Evolutionary conservation across 306 rosid species (phyloP).

Genomic region (Quercus bicolor): DNA sequence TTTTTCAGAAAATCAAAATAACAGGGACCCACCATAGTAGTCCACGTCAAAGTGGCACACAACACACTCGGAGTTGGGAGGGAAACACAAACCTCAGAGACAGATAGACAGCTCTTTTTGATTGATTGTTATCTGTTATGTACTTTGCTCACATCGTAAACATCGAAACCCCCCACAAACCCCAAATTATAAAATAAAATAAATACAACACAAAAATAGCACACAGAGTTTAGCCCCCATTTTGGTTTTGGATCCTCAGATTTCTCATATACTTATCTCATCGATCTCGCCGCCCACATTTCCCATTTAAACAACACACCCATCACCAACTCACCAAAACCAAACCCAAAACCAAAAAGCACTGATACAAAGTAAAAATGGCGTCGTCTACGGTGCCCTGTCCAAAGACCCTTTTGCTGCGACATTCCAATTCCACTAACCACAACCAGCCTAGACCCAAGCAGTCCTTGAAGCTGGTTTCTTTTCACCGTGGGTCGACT

Average conservation of each 20-base stretch:
- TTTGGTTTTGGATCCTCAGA: conserved; percentile 4
- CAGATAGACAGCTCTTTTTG: too few relatives aligned
- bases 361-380: conserved; percentile 23
- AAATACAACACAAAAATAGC: neutral
- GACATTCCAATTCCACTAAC: neutral
- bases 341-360: too few relatives aligned
- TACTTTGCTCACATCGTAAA: conserved; percentile 29
- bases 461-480: neutral
- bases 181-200: too few relatives aligned
- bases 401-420: conserved; percentile 39
- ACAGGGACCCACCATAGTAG: neutral
- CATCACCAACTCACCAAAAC: too few relatives aligned
- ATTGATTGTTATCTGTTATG: too few relatives aligned
- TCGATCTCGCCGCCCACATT: conserved; percentile 5
- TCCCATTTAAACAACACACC: neutral
- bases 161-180: conserved; percentile 23
- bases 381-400: conserved; percentile 61
- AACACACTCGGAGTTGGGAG: neutral
- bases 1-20: neutral
- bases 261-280: conserved; percentile 14
- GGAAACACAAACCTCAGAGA: neutral
- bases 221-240: neutral
- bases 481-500: conserved; percentile 27
- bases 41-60: neutral
- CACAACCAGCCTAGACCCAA: conserved; percentile 15